Base-by-base conservation (phyloP, 257 asterid genomes). In the Petunia axillaris region DNA sequence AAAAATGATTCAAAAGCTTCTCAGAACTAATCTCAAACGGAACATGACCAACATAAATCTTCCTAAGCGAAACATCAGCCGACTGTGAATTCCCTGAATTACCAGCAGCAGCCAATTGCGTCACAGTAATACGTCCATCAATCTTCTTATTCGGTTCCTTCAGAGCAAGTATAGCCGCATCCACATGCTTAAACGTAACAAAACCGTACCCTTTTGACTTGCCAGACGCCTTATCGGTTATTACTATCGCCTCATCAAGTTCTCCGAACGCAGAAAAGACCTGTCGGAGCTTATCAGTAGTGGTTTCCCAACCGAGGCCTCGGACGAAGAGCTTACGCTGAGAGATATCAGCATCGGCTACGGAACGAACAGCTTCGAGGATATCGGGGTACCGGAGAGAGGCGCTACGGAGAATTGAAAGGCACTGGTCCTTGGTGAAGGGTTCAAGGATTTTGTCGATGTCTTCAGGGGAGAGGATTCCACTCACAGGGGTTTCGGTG, bases 271-370 rank as follows among this genome's bases (percentile, higher is more conserved):
- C 81, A 0, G 98, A 87, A 87, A 95, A 95, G 5, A 89, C 92
- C 37, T 91, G 85, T 15, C 93, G 91, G 71, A 93, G 93, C 79
- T 91, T 93, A 25, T 95, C 99, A 4, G 99, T 95, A 36, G 92
- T 89, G 75, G 98, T 95, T 79, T 93, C 98, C 99, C 99, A 95
- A 2, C 99, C 99, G 6, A 95, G 97, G 41, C 98, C 99, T n/a
- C 99, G 99, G 36, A 93, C 89, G 67, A 95, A 95, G 65, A 93
- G 95, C 78, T 95, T 95, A 9, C 99, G 91, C 83, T 91, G 95
- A 14, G 88, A 81, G 15, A 96, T 88, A 60, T 95, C 97, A 8
- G 97, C 88, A 77, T 95, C 99, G 8, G 99, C 98, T 16, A 95
- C 91, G 52, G 92, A 10, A 41, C 98, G 97, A 6, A 95, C 88